These are phyloP conservation scores for Trebouxia sp. DNA, from an alignment of 139 green algal species.

Conservation along the genomic window DNA sequence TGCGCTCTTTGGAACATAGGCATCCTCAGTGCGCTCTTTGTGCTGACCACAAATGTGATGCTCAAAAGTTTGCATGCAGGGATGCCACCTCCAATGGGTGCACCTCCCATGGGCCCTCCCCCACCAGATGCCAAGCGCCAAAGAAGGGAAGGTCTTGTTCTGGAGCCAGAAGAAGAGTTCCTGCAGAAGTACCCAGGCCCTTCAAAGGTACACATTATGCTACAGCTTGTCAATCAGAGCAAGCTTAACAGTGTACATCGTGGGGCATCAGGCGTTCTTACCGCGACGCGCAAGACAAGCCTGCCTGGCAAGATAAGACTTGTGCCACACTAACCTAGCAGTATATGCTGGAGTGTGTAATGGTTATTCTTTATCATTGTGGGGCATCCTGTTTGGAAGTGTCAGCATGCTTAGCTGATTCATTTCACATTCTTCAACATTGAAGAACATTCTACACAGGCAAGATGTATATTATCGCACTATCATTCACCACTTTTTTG, in stretches of 20 bases:
- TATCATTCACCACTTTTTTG: neutral
- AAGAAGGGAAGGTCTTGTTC: slow-evolving; percentile 65
- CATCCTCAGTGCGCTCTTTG: too few species aligned
- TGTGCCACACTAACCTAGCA: too few species aligned
- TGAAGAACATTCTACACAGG: too few species aligned
- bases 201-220: slow-evolving; percentile 38
- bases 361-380: too few species aligned
- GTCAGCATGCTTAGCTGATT: too few species aligned
- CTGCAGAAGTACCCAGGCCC: slow-evolving; percentile 52
- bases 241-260: neutral
- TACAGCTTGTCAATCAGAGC: neutral
- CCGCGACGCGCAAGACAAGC: neutral
- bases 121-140: slow-evolving; percentile 55
- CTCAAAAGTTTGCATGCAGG: slow-evolving; percentile 10
- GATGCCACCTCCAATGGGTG: slow-evolving; percentile 20
- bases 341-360: too few species aligned
- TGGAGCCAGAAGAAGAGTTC: slow-evolving; percentile 82
- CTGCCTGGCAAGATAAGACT: too few species aligned
- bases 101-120: slow-evolving; percentile 42
- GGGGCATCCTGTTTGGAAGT: too few species aligned
- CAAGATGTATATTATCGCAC: too few species aligned
- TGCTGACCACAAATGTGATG: too few species aligned
- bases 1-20: too few species aligned
- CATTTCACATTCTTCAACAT: too few species aligned
- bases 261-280: neutral